A percentile compares a stretch with the other conserved stretches of the same genome.
Evolutionary conservation across 176 grass and related monocot genomes (phyloP).

Genomic region (Leersia perrieri): DNA sequence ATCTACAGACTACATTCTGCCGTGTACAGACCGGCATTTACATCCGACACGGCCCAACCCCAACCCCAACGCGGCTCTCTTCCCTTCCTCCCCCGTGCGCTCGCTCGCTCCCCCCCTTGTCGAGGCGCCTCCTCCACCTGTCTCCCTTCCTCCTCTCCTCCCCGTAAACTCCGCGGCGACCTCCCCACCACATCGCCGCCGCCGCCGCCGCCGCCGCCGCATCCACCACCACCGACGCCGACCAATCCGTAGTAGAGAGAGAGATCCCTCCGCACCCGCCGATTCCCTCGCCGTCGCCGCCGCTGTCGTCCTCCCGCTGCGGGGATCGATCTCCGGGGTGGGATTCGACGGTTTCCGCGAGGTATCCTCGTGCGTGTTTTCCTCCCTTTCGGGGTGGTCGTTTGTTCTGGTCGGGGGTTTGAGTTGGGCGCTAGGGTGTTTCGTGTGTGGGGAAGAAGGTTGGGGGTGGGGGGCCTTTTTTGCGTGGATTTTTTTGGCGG

Average conservation of each 20-base stretch:
- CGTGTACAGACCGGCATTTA: no score
- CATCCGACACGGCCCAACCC: background rate
- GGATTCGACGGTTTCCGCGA: constrained; percentile 8
- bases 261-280: background rate
- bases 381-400: background rate
- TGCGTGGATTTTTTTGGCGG: background rate
- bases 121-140: background rate
- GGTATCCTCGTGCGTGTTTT: background rate
- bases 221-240: background rate
- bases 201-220: background rate
- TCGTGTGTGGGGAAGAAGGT: background rate
- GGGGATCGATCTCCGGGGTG: constrained; percentile 8
- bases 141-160: background rate
- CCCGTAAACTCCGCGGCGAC: background rate
- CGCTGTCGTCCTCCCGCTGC: background rate
- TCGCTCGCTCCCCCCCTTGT: background rate
- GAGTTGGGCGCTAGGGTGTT: background rate
- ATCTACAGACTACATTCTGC: no score
- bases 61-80: no score
- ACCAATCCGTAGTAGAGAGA: background rate
- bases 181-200: background rate
- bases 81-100: background rate
- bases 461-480: background rate
- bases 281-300: background rate
- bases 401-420: background rate